These are phyloP conservation scores for Mitragyna speciosa DNA, from an alignment of 257 asterid species.

Conservation along the genomic window DNA sequence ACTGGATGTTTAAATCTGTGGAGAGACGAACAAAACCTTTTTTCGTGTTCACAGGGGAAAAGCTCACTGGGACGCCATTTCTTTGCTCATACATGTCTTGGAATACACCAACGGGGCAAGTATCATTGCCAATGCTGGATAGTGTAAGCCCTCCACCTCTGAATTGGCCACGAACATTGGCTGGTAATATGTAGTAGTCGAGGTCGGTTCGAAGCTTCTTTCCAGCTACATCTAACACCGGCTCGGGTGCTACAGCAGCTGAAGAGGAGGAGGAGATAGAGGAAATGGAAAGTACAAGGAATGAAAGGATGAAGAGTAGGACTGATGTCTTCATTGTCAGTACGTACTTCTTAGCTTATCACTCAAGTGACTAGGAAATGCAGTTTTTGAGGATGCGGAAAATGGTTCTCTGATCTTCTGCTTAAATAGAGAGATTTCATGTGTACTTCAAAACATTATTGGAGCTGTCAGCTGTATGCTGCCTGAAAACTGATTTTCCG, in stretches of 20 bases:
- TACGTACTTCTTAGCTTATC: not conserved
- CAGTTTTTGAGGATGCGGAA: not conserved
- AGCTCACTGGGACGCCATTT: not conserved
- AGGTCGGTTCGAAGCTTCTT: constrained; percentile 5
- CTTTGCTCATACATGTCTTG: not conserved
- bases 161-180: too few relatives aligned
- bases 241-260: constrained; percentile 16
- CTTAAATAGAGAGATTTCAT: not conserved
- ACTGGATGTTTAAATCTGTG: constrained; percentile 10
- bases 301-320: not conserved
- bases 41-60: not conserved
- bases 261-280: constrained; percentile 10
- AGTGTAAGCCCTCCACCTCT: constrained; percentile 13
- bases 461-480: not conserved
- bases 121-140: not conserved
- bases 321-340: not conserved
- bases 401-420: not conserved
- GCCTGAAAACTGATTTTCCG: not conserved
- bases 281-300: not conserved
- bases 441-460: not conserved
- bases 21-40: not conserved
- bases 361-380: not conserved
- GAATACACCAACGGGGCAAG: constrained; percentile 7
- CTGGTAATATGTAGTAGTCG: constrained; percentile 17
- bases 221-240: constrained; percentile 15